Percentiles rank a stretch among this genome's conserved stretches.
Evolutionary conservation across 1,284 basidiomycete genomes (phyloP).

Genomic region (Tetrapyrgos nigripes): DNA sequence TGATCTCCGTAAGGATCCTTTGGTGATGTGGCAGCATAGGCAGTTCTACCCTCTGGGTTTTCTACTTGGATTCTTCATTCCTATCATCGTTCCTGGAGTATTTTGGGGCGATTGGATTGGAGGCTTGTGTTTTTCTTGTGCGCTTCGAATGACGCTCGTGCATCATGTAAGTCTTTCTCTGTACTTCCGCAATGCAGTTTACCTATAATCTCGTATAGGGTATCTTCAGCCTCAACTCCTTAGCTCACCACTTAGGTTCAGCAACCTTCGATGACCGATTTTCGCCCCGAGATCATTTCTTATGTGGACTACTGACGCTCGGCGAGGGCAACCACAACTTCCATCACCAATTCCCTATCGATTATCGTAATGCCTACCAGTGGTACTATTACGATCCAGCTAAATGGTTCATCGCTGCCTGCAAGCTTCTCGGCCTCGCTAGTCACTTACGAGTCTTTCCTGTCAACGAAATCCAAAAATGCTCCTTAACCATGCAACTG

Average conservation of each 20-base stretch:
- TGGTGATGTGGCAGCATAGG: constrained; percentile 87
- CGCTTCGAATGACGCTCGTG: constrained; percentile 67
- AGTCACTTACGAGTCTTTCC: constrained; percentile 84
- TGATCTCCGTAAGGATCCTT: constrained; percentile 75
- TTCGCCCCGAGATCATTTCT: constrained; percentile 82
- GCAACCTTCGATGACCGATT: constrained; percentile 87
- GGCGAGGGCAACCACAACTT: constrained; percentile 96
- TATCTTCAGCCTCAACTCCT: constrained; percentile 91
- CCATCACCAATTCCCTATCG: constrained; percentile 76
- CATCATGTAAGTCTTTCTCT: constrained; percentile 74
- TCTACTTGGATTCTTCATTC: constrained; percentile 76
- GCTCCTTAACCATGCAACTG: constrained; percentile 83
- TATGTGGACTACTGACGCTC: constrained; percentile 88
- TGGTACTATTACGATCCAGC: constrained; percentile 76
- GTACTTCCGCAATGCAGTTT: neutral
- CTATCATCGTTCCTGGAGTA: constrained; percentile 79
- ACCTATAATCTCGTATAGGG: constrained; percentile 46
- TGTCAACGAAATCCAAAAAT: constrained; percentile 86
- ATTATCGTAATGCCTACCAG: constrained; percentile 59
- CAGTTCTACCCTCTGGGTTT: constrained; percentile 73
- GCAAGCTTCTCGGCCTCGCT: constrained; percentile 72
- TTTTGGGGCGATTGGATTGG: constrained; percentile 87
- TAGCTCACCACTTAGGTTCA: constrained; percentile 88
- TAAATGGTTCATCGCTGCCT: constrained; percentile 80
- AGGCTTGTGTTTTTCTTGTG: constrained; percentile 81